Evolutionary conservation across 441 rosid genomes (phyloP).

Genomic region (Lepidium campestre): DNA sequence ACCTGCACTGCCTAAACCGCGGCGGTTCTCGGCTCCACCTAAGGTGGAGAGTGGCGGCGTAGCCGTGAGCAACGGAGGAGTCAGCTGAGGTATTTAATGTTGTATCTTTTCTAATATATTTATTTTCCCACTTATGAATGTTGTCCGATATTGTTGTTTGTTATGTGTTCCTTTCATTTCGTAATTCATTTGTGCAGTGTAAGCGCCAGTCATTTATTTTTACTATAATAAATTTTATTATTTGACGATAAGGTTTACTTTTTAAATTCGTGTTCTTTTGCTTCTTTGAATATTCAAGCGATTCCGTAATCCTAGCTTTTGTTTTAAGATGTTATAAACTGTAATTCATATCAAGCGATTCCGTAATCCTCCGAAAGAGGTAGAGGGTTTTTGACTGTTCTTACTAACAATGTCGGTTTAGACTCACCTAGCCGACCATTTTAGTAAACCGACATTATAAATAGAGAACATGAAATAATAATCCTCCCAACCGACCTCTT

Average conservation of each 20-base stretch:
- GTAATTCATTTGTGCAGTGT: conserved; percentile 23
- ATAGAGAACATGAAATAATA: background rate
- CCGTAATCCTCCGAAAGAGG: background rate
- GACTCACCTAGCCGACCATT: conserved; percentile 7
- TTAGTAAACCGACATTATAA: background rate
- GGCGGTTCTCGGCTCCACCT: conserved; percentile 58
- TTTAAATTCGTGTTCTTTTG: background rate
- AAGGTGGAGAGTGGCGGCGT: conserved; percentile 47
- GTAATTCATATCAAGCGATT: background rate
- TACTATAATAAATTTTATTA: background rate
- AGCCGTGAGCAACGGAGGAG: conserved; percentile 33
- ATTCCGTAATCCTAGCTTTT: background rate
- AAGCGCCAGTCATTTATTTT: conserved; percentile 12
- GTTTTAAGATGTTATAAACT: too few relatives aligned
- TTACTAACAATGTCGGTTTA: too few relatives aligned
- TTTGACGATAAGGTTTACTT: conserved; percentile 7
- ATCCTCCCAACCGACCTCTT: conserved; percentile 3
- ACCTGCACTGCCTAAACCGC: conserved; percentile 41
- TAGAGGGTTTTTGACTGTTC: background rate
- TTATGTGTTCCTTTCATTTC: background rate
- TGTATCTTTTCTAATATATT: background rate
- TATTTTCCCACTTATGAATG: conserved; percentile 16
- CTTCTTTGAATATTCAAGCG: background rate
- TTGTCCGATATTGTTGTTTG: conserved; percentile 16
- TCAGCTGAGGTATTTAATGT: conserved; percentile 24